Base-by-base conservation (phyloP, 129 eudicot genomes). In the Apium graveolens region DNA sequence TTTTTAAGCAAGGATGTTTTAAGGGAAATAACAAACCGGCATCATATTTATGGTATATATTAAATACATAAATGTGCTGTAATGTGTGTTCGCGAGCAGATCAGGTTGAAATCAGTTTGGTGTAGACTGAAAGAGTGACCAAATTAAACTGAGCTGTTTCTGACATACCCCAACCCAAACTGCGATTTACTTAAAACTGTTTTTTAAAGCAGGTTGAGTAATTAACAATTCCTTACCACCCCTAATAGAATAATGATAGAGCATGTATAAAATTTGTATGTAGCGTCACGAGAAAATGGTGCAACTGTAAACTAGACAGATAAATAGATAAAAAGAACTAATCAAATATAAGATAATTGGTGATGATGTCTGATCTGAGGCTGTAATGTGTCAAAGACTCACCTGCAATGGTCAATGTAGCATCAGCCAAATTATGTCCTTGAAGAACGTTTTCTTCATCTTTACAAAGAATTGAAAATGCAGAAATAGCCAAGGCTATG, bases 341-440 rank as follows among this genome's bases (percentile, higher is more conserved):
- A 51, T 51, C 26, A 6, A 20, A 51, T 26, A 20, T 20, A 51
- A 17, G 26, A 20, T 5, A 7, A 5, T 51, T 7, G 62, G 62
- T 51, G 21, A 51, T 21, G 62, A 51, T 51, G 62, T 24, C 62
- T 51, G 26, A 51, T 51, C 26, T 21, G 11, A 91, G 13, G 92
- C 57, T 18, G 97, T 88, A 35, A 43, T 27, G 8, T 78, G 29
- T 44, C 41, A 70, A 24, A 45, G 74, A 86, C 91, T 81, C 86
- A 75, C 99, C 99, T 83, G 90, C 99, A 86, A 95, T 84, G 39
- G 91, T 89, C 86, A 95, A 84, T 68, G 97, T 82, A 89, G 80
- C 84, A 57, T 84, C 88, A 5, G 70, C 79, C 57, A 62, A 57
- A 39, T 81, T 79, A 82, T 53, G 78, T 21, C 85, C 87, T 62